Evolutionary conservation across 1,284 basidiomycete species (phyloP), one percentile per base, ranked within the genome.

Genomic region (Ustilago vetiveriae): DNA sequence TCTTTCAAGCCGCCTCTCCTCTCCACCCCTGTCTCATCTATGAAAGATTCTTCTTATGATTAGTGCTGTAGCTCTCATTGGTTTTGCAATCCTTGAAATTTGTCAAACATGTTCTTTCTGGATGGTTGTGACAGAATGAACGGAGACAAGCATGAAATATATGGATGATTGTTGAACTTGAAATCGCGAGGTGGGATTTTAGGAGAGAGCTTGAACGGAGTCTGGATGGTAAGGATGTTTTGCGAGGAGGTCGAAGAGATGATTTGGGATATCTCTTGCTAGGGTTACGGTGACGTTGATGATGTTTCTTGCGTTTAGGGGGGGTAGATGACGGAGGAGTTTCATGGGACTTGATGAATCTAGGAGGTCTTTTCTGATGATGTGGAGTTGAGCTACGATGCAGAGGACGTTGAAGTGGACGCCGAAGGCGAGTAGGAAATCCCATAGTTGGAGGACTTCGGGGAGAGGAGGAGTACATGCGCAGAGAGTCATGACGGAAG

Each of bases 401-500:
- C 94, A 97, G 14, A 98, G 86, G 10, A 98, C 90, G 79, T 98
- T 98, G 23, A 98, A 85, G 79, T 98, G 95, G 7, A 94, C 91
- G 13, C 95, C 95, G 78, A 94, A 98, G 2, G 94, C 92, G 26
- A 98, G 87, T 13, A 98, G 86, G 81, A 98, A 98, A 83, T 98
- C 95, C 95, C 95, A 98, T 44, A 98, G 85, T 73, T 90, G 89
- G 16, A 98, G 85, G 11, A 97, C 94, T 84, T 98, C 90, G 76
- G 93, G 90, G 1, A 98, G 85, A 0, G 95, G 95, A 2, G 94
- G 94, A 14, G 95, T 98, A 78, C 94, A 96, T 10, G 94, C 95
- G 82, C 94, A 97, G 24, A 98, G 84, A 0, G 95, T 98, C 63
- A 98, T 86, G 22, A 98, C 88, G 52, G 94, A 96, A 41, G 95